Conservation (phyloP, 768 basidiomycete species). For the Chalciporus chontae region DNA sequence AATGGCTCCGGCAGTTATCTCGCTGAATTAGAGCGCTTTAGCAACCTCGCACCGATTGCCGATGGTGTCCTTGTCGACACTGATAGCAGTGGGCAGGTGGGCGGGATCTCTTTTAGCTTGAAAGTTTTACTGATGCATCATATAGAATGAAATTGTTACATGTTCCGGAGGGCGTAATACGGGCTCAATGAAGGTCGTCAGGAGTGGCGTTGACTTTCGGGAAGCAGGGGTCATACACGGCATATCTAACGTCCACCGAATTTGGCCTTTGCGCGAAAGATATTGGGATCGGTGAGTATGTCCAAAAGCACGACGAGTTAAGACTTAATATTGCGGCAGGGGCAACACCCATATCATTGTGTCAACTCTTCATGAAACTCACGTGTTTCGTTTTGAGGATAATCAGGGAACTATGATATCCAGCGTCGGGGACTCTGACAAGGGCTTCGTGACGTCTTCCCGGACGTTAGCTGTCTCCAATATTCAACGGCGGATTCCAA, state of each 20-base stretch:
- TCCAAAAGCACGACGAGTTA: background rate
- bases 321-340: conserved; percentile 30
- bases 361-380: conserved; percentile 54
- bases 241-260: conserved; percentile 47
- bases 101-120: conserved; percentile 9
- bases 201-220: conserved; percentile 79
- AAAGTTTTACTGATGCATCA: background rate
- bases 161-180: conserved; percentile 79
- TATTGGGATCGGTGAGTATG: conserved; percentile 48
- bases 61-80: conserved; percentile 76
- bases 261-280: conserved; percentile 58
- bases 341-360: conserved; percentile 54
- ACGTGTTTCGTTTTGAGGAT: conserved; percentile 50
- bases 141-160: conserved; percentile 75
- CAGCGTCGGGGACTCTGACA: conserved; percentile 34
- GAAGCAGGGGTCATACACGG: conserved; percentile 59
- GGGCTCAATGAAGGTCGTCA: conserved; percentile 72
- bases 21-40: conserved; percentile 58
- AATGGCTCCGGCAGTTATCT: conserved; percentile 54
- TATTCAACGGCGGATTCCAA: conserved; percentile 35
- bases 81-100: conserved; percentile 68
- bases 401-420: conserved; percentile 14
- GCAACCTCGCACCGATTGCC: conserved; percentile 79
- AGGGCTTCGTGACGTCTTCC: conserved; percentile 46
- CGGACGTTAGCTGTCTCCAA: conserved; percentile 68